phyloP scores from a whole-genome alignment of 2,329 filamentous ascomycete genomes.

The Hymenoscyphus scutula region DNA sequence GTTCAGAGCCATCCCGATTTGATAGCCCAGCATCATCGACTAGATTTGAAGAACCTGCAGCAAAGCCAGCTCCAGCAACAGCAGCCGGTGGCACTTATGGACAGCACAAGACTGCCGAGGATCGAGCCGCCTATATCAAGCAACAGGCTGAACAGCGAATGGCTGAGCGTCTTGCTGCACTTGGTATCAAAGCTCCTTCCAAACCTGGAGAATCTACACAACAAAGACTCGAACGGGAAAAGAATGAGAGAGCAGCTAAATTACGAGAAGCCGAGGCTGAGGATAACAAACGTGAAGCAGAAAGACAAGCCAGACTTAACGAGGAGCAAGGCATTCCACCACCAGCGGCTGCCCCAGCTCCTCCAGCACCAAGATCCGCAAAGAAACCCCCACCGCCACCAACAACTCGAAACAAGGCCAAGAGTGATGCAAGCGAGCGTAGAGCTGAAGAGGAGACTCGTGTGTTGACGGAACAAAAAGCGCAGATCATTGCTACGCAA shows the following conservation, averaged over 20 bases:
- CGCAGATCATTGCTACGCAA: constrained; percentile 69
- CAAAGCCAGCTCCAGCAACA: constrained; percentile 47
- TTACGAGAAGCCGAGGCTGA: constrained; percentile 90
- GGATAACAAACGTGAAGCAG: constrained; percentile 81
- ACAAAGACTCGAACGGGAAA: constrained; percentile 86
- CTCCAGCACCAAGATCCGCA: constrained; percentile 33
- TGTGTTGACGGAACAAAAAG: constrained; percentile 68
- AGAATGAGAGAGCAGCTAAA: constrained; percentile 81
- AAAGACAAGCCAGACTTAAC: constrained; percentile 59
- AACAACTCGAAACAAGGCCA: constrained; percentile 70
- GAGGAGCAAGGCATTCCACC: constrained; percentile 36
- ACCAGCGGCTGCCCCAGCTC: constrained; percentile 24
- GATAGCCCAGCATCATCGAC: constrained; percentile 38
- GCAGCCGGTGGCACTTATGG: constrained; percentile 66
- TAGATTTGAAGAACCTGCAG: constrained; percentile 38
- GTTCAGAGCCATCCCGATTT: constrained; percentile 40
- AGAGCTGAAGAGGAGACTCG: constrained; percentile 61
- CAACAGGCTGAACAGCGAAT: constrained; percentile 96
- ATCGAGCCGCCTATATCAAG: constrained; percentile 92
- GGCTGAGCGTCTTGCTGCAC: constrained; percentile 89
- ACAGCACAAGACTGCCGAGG: constrained; percentile 85
- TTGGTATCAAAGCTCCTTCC: constrained; percentile 80
- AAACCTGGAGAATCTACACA: constrained; percentile 78
- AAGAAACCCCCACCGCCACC: constrained; percentile 76
- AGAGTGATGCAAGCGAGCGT: constrained; percentile 57